phyloP scores from a whole-genome alignment of 2,329 filamentous ascomycete genomes.

The Cryoendolithus antarcticus region DNA sequence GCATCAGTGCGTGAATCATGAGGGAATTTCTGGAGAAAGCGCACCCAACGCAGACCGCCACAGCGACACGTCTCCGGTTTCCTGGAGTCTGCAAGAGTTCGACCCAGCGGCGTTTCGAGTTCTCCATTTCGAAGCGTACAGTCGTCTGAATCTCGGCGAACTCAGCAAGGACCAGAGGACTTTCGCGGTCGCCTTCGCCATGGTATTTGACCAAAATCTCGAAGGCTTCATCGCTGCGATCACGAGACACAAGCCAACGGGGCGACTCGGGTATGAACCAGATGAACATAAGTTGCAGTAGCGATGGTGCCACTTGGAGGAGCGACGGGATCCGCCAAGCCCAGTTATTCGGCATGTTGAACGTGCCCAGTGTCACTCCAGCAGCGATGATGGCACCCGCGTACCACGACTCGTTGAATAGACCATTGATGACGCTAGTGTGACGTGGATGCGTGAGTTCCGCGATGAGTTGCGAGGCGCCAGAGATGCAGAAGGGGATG shows the following conservation, averaged over 20 bases:
- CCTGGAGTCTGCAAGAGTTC: constrained; percentile 46
- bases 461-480: constrained; percentile 4
- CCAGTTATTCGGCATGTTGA: constrained; percentile 10
- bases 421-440: constrained; percentile 1
- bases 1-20: constrained; percentile 1
- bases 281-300: constrained; percentile 13
- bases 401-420: constrained; percentile 5
- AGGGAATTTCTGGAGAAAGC: neutral
- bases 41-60: constrained; percentile 1
- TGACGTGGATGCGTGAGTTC: constrained; percentile 2
- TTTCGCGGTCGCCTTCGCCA: constrained; percentile 25
- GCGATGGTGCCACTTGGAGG: constrained; percentile 14
- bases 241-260: constrained; percentile 8
- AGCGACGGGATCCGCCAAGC: constrained; percentile 33
- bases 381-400: constrained; percentile 4
- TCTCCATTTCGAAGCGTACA: constrained; percentile 40
- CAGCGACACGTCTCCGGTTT: constrained; percentile 37
- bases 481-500: constrained; percentile 6
- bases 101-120: constrained; percentile 36
- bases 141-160: constrained; percentile 55
- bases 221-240: constrained; percentile 7
- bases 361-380: constrained; percentile 2
- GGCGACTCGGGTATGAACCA: constrained; percentile 10
- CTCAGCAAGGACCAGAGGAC: constrained; percentile 53
- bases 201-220: constrained; percentile 10